Conservation (phyloP, 495 filamentous ascomycete species). For the Xylaria cubensis region DNA sequence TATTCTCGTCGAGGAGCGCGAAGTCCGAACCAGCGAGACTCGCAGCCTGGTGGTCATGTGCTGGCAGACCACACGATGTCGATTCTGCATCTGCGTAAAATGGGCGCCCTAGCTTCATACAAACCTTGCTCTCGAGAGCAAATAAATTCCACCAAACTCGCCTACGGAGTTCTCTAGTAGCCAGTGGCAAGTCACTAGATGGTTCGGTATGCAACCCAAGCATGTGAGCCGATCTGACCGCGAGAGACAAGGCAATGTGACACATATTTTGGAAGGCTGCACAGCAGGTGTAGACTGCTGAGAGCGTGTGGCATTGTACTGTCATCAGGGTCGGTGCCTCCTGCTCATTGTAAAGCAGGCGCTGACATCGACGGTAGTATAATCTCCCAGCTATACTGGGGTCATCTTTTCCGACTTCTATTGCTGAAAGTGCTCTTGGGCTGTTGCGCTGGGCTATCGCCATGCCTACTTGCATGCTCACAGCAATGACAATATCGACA, state of each 20-base stretch:
- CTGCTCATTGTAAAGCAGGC: constrained; percentile 53
- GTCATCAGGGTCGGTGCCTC: constrained; percentile 58
- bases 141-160: constrained; percentile 63
- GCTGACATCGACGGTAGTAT: constrained; percentile 54
- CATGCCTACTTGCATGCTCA: constrained; percentile 61
- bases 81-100: constrained; percentile 44
- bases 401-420: constrained; percentile 41
- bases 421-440: constrained; percentile 19
- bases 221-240: constrained; percentile 56
- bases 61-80: constrained; percentile 50
- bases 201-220: constrained; percentile 61
- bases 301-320: constrained; percentile 58
- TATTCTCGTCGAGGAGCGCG: constrained; percentile 44
- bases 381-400: constrained; percentile 53
- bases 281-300: constrained; percentile 52
- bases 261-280: constrained; percentile 60
- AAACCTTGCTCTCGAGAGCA: constrained; percentile 53
- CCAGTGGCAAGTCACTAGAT: constrained; percentile 41
- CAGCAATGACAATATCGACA: constrained; percentile 61
- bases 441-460: constrained; percentile 38
- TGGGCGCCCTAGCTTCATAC: constrained; percentile 62
- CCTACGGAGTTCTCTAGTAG: constrained; percentile 50
- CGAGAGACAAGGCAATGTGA: constrained; percentile 47
- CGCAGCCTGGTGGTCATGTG: constrained; percentile 42
- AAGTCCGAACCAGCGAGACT: constrained; percentile 48